Conservation (phyloP, 768 basidiomycete species). For the Pleurotus tuber-regium region DNA sequence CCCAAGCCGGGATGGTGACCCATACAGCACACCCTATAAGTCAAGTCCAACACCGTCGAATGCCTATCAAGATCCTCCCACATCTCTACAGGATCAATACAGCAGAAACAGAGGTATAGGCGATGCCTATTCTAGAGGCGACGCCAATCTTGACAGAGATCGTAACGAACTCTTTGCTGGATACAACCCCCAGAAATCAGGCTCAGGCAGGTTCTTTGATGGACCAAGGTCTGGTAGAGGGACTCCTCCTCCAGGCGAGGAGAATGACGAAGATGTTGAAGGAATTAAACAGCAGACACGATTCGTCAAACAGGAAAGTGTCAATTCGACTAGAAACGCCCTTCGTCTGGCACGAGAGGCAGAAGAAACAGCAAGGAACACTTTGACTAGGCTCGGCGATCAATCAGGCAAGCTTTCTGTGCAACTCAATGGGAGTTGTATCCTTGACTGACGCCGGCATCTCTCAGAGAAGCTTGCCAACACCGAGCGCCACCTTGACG, state of each 20-base stretch:
- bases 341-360: conserved; percentile 92
- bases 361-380: conserved; percentile 91
- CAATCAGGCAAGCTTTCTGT: conserved; percentile 76
- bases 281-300: conserved; percentile 92
- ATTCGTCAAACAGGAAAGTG: conserved; percentile 88
- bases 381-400: conserved; percentile 78
- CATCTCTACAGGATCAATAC: conserved; percentile 40
- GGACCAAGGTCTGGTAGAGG: conserved; percentile 46
- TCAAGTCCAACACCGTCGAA: neutral
- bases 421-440: neutral
- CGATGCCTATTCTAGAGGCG: conserved; percentile 65
- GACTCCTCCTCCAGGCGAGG: conserved; percentile 55
- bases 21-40: conserved; percentile 33
- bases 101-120: conserved; percentile 52
- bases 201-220: conserved; percentile 70
- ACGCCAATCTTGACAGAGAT: conserved; percentile 58
- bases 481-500: conserved; percentile 93
- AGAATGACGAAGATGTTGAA: conserved; percentile 87
- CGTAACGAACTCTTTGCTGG: conserved; percentile 76
- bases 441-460: conserved; percentile 10
- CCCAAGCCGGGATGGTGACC: conserved; percentile 68
- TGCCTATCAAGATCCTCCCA: conserved; percentile 16
- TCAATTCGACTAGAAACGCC: conserved; percentile 88
- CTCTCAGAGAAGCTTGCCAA: conserved; percentile 79
- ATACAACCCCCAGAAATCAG: conserved; percentile 56